Evolutionary conservation across 1,139 yeast genomes (phyloP).

Genomic region (Ogataea hybrid): DNA sequence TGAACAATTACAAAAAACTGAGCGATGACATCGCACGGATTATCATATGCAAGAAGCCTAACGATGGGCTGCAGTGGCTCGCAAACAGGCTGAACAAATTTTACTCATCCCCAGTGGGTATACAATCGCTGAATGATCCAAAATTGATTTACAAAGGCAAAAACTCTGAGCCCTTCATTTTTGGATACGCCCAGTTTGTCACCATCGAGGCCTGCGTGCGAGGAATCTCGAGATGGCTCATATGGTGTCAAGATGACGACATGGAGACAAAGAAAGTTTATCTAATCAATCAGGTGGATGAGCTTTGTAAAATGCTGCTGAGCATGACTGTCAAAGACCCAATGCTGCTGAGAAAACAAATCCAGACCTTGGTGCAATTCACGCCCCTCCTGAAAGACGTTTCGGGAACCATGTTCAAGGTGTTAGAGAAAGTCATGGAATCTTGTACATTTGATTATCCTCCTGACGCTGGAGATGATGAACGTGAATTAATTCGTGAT

Average conservation of each 20-base stretch:
- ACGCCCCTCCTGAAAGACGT: constrained; percentile 87
- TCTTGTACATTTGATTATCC: constrained; percentile 89
- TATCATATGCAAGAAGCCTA: constrained; percentile 82
- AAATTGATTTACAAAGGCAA: constrained; percentile 56
- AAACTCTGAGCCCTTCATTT: constrained; percentile 65
- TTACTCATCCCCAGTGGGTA: constrained; percentile 71
- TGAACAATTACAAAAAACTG: constrained; percentile 77
- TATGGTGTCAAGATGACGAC: constrained; percentile 76
- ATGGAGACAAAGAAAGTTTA: constrained; percentile 54
- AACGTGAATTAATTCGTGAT: constrained; percentile 79
- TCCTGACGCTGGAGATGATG: constrained; percentile 61
- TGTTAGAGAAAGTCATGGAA: constrained; percentile 81
- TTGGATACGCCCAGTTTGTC: constrained; percentile 79
- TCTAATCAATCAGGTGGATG: constrained; percentile 65
- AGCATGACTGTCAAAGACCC: constrained; percentile 81
- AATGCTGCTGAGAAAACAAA: constrained; percentile 74
- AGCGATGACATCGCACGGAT: constrained; percentile 90
- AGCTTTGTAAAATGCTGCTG: constrained; percentile 72
- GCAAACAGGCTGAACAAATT: constrained; percentile 70
- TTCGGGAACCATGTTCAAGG: constrained; percentile 65
- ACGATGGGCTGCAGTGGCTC: constrained; percentile 79
- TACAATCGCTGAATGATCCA: constrained; percentile 54
- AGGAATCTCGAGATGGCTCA: constrained; percentile 95
- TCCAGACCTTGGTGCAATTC: constrained; percentile 93
- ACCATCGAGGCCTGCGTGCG: constrained; percentile 87